Conservation (phyloP, 2,329 filamentous ascomycete genomes). For the Scedosporium minutisporum region DNA sequence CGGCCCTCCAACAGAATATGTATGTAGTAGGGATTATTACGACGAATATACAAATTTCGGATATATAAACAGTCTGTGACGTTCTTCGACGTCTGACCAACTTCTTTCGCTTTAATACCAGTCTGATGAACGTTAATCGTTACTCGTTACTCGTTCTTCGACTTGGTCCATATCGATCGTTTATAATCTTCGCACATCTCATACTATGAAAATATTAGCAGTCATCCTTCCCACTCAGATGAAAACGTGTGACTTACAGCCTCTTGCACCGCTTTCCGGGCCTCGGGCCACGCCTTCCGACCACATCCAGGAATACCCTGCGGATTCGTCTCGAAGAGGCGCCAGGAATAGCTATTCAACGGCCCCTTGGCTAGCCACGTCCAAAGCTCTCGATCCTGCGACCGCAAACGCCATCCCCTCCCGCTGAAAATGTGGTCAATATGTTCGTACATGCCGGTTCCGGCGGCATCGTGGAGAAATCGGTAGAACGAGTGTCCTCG, state of each 20-base stretch:
- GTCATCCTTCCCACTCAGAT: neutral
- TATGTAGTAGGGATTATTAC: no score
- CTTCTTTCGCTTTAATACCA: no score
- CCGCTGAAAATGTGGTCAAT: slow-evolving; percentile 15
- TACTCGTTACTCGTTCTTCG: neutral
- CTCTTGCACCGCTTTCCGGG: slow-evolving; percentile 14
- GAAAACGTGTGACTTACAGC: slow-evolving; percentile 9
- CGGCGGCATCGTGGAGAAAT: slow-evolving; percentile 16
- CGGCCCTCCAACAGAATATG: no score
- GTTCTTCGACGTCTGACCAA: no score
- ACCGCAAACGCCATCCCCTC: slow-evolving; percentile 16
- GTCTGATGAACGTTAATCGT: no score
- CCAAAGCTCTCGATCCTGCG: slow-evolving; percentile 15
- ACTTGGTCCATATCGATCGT: neutral
- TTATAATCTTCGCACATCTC: neutral
- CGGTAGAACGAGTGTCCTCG: slow-evolving; percentile 14
- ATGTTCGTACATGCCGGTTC: slow-evolving; percentile 17
- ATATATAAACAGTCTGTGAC: no score
- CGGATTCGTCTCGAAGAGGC: slow-evolving; percentile 18
- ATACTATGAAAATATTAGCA: neutral
- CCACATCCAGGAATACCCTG: slow-evolving; percentile 15
- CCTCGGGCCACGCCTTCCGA: slow-evolving; percentile 13
- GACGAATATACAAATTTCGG: no score
- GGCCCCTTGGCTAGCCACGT: slow-evolving; percentile 16
- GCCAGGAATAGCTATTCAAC: slow-evolving; percentile 16